A percentile compares a stretch with the other conserved stretches of the same genome.
Conservation (phyloP, 2,329 filamentous ascomycete species). For the Sporothrix humicola region DNA sequence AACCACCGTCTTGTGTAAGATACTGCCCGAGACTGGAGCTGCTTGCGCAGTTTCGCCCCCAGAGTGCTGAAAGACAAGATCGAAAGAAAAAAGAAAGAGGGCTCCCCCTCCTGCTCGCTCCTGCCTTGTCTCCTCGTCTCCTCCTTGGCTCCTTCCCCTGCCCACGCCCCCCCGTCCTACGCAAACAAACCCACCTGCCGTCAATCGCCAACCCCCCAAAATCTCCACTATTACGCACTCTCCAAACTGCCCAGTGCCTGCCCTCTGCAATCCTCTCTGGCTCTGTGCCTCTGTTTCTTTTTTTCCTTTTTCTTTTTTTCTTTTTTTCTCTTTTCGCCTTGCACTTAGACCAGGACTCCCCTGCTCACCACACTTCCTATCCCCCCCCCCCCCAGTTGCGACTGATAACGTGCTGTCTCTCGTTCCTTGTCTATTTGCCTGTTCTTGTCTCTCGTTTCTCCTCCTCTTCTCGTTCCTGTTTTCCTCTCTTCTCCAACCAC, state of each 20-base stretch:
- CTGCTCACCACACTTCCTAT: neutral
- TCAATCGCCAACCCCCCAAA: slow-evolving; percentile 10
- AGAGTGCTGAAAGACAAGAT: neutral
- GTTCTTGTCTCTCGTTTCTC: slow-evolving; percentile 16
- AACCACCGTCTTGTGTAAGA: neutral
- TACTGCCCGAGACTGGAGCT: neutral
- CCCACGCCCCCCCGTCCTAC: slow-evolving; percentile 15
- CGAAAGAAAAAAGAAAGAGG: neutral
- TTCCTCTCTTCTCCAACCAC: neutral
- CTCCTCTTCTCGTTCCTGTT: neutral
- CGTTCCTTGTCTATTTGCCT: neutral
- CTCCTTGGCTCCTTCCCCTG: slow-evolving; percentile 1
- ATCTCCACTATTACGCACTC: slow-evolving; percentile 28
- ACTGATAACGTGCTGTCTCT: slow-evolving; percentile 29
- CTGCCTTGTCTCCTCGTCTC: slow-evolving; percentile 4
- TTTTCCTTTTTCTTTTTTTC: slow-evolving; percentile 8
- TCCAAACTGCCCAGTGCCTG: neutral
- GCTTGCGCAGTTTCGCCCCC: slow-evolving; percentile 19
- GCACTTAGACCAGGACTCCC: slow-evolving; percentile 15
- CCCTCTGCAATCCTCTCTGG: neutral
- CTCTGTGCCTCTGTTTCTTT: neutral
- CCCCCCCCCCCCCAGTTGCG: no score
- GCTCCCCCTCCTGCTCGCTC: slow-evolving; percentile 18
- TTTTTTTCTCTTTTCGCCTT: slow-evolving; percentile 18
- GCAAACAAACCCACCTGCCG: slow-evolving; percentile 9